Conservation (phyloP, 2,329 filamentous ascomycete genomes). For the Colletotrichum karsti region DNA sequence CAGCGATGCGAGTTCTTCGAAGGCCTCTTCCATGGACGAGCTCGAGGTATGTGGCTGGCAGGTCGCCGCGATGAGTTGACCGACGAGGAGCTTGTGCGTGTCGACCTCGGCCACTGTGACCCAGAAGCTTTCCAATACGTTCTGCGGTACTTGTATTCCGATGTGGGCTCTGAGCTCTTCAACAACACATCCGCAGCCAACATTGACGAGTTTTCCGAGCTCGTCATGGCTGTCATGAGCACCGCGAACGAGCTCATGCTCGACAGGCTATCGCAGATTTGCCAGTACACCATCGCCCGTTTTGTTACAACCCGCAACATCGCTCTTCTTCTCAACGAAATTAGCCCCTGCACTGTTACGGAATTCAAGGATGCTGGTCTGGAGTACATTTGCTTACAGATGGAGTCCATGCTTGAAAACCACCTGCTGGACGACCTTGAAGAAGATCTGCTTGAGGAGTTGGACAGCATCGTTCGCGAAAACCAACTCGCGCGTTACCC, state of each 20-base stretch:
- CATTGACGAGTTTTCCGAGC: conserved; percentile 85
- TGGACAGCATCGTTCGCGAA: conserved; percentile 81
- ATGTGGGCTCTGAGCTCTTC: conserved; percentile 83
- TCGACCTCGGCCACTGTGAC: conserved; percentile 86
- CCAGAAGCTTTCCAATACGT: conserved; percentile 80
- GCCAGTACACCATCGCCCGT: conserved; percentile 82
- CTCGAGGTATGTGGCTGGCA: conserved; percentile 84
- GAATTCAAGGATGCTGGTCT: conserved; percentile 89
- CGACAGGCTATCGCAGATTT: conserved; percentile 87
- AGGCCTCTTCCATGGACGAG: conserved; percentile 88
- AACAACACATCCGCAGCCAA: conserved; percentile 75
- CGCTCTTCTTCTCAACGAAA: conserved; percentile 83
- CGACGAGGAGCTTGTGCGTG: conserved; percentile 59
- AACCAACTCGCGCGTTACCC: conserved; percentile 85
- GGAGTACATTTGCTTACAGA: conserved; percentile 90
- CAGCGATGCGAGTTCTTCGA: conserved; percentile 92
- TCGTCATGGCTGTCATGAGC: conserved; percentile 90
- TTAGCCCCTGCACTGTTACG: conserved; percentile 83
- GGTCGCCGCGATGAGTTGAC: conserved; percentile 63
- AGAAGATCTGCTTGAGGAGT: conserved; percentile 79
- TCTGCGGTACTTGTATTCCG: conserved; percentile 83
- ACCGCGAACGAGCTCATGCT: conserved; percentile 96
- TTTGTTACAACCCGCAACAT: conserved; percentile 91
- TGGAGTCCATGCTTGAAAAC: conserved; percentile 93
- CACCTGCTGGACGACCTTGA: conserved; percentile 87